Evolutionary conservation across 2,329 filamentous ascomycete species (phyloP).

Genomic region (Fusarium siculi): DNA sequence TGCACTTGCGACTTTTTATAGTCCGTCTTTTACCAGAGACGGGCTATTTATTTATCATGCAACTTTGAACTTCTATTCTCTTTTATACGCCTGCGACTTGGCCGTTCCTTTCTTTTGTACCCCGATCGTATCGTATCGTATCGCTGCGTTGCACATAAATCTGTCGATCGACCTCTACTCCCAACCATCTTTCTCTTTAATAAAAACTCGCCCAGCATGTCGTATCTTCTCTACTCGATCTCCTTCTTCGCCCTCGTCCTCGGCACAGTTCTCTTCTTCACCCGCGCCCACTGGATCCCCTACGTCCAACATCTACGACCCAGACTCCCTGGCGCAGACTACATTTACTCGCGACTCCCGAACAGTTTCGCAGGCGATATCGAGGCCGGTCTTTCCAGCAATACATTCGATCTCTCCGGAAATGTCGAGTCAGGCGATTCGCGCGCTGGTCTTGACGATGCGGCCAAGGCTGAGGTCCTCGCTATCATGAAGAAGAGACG

Average conservation of each 20-base stretch:
- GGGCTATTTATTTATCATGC: constrained; percentile 29
- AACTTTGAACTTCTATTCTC: constrained; percentile 18
- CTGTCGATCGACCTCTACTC: constrained; percentile 6
- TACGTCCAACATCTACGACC: constrained; percentile 70
- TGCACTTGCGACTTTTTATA: constrained; percentile 2
- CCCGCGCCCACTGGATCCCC: constrained; percentile 80
- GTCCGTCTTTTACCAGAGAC: constrained; percentile 4
- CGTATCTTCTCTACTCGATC: constrained; percentile 82
- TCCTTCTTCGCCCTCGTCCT: constrained; percentile 76
- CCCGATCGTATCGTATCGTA: background rate
- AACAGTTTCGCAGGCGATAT: constrained; percentile 84
- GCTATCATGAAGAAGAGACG: constrained; percentile 89
- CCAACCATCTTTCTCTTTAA: background rate
- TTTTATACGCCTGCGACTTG: constrained; percentile 22
- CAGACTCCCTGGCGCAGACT: constrained; percentile 63
- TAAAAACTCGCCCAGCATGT: constrained; percentile 63
- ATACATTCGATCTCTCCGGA: constrained; percentile 81
- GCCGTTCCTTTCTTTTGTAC: constrained; percentile 30
- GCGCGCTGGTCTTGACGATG: constrained; percentile 82
- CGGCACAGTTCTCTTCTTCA: constrained; percentile 83
- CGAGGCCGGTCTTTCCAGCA: constrained; percentile 85
- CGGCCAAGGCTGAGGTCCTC: constrained; percentile 83
- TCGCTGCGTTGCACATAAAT: background rate
- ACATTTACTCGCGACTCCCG: constrained; percentile 82
- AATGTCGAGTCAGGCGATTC: constrained; percentile 85